A percentile compares a stretch with the other conserved stretches of the same genome.
Evolutionary conservation across 805 yeast genomes (phyloP).

Genomic region (Pichia cephalocereana): DNA sequence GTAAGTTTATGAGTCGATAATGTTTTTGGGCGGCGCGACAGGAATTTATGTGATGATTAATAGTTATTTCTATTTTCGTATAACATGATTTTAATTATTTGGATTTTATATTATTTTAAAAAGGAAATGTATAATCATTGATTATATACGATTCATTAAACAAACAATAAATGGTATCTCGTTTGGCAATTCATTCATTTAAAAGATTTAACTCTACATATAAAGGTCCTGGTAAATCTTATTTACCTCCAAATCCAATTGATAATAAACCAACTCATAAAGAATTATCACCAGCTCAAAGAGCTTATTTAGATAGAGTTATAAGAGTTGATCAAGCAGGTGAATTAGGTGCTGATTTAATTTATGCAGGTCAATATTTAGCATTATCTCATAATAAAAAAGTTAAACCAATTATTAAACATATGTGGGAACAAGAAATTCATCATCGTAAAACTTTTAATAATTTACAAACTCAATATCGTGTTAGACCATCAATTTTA

Average conservation of each 20-base stretch:
- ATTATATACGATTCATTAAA: too few species aligned
- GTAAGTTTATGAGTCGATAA: too few species aligned
- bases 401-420: conserved; percentile 69
- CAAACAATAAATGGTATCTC: too few species aligned
- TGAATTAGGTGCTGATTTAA: conserved; percentile 90
- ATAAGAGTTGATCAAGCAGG: conserved; percentile 97
- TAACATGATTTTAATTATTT: too few species aligned
- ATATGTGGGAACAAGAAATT: conserved; percentile 98
- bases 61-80: too few species aligned
- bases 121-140: too few species aligned
- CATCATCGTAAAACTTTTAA: conserved; percentile 86
- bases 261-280: conserved; percentile 18
- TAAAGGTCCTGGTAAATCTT: conserved; percentile 1
- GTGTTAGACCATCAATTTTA: conserved; percentile 85
- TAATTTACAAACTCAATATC: conserved; percentile 56
- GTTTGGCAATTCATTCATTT: background rate
- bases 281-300: conserved; percentile 40
- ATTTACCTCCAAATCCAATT: conserved; percentile 6
- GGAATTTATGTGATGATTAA: too few species aligned
- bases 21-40: too few species aligned
- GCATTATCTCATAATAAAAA: conserved; percentile 67
- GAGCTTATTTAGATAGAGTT: conserved; percentile 61
- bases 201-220: conserved; percentile 14
- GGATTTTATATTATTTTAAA: too few species aligned
- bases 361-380: conserved; percentile 82